A percentile compares a stretch with the other conserved stretches of the same genome.
These are phyloP conservation scores for Ampelomyces quisqualis DNA, from an alignment of 2,329 filamentous ascomycete species.

Conservation along the genomic window DNA sequence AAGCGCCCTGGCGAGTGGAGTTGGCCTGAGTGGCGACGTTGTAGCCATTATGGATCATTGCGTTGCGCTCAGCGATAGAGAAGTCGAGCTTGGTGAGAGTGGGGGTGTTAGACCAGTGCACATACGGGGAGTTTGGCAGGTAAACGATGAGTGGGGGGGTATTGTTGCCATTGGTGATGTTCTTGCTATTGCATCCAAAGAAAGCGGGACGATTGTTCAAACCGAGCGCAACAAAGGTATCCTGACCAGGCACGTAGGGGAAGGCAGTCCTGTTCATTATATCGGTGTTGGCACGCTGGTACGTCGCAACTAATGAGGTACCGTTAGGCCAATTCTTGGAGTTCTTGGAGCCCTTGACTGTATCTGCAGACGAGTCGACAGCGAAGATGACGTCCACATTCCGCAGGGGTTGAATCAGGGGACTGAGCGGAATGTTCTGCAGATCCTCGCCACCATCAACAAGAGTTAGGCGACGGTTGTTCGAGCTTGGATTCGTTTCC, in stretches of 20 bases:
- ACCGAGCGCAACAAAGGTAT: slow-evolving; percentile 76
- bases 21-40: slow-evolving; percentile 82
- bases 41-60: slow-evolving; percentile 84
- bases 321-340: slow-evolving; percentile 71
- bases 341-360: slow-evolving; percentile 40
- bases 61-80: slow-evolving; percentile 66
- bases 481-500: slow-evolving; percentile 58
- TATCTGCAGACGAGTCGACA: slow-evolving; percentile 76
- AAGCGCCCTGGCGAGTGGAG: slow-evolving; percentile 62
- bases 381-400: slow-evolving; percentile 79
- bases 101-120: slow-evolving; percentile 72
- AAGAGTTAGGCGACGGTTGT: slow-evolving; percentile 60
- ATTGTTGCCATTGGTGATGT: slow-evolving; percentile 55
- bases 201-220: slow-evolving; percentile 74
- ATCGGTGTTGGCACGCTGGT: slow-evolving; percentile 61
- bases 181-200: slow-evolving; percentile 72
- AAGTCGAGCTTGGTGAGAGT: slow-evolving; percentile 68
- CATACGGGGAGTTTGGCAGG: slow-evolving; percentile 81
- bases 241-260: slow-evolving; percentile 68
- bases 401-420: slow-evolving; percentile 71
- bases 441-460: slow-evolving; percentile 77
- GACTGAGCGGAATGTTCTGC: slow-evolving; percentile 78
- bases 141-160: slow-evolving; percentile 76
- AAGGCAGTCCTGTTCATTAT: slow-evolving; percentile 70
- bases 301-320: slow-evolving; percentile 71